Percentiles rank a stretch among this genome's conserved stretches.
These are phyloP conservation scores for Actinomortierella wolfii DNA, from an alignment of 371 early-diverging fungal genomes.

Conservation along the genomic window DNA sequence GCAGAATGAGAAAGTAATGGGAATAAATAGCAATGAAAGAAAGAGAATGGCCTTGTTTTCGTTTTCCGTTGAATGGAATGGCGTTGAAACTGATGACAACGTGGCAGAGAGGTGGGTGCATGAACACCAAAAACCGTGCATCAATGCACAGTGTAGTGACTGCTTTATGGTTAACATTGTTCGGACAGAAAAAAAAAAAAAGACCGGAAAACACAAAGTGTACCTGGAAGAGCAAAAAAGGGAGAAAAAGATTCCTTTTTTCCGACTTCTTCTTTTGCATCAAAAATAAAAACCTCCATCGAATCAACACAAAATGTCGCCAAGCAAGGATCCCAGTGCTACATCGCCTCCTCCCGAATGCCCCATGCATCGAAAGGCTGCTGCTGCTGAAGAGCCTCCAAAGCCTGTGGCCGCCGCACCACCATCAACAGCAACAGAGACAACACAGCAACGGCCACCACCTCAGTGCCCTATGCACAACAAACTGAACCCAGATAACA, in stretches of 20 bases:
- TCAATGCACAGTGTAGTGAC: no score
- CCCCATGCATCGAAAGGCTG: conserved; percentile 54
- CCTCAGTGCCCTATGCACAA: conserved; percentile 62
- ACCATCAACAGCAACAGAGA: conserved; percentile 10
- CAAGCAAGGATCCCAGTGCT: conserved; percentile 43
- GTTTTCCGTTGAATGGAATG: no score
- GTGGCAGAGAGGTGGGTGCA: no score
- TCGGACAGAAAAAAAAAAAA: no score
- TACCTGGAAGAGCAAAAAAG: no score
- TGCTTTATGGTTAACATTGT: no score
- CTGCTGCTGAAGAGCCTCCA: conserved; percentile 20
- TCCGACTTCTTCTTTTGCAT: conserved; percentile 3
- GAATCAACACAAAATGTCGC: conserved; percentile 31
- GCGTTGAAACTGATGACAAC: no score
- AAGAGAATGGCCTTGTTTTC: no score
- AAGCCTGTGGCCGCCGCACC: conserved; percentile 8
- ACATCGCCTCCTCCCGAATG: conserved; percentile 53
- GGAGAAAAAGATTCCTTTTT: background rate
- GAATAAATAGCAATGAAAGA: no score
- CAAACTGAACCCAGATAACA: conserved; percentile 78
- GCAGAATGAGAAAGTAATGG: no score
- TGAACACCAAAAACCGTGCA: no score
- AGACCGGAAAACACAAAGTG: background rate
- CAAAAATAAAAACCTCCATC: conserved; percentile 2
- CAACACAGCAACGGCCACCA: conserved; percentile 44